Percentiles rank a stretch among this genome's conserved stretches.
phyloP scores from a whole-genome alignment of 2,329 filamentous ascomycete genomes.

The Sporothrix globosa region DNA sequence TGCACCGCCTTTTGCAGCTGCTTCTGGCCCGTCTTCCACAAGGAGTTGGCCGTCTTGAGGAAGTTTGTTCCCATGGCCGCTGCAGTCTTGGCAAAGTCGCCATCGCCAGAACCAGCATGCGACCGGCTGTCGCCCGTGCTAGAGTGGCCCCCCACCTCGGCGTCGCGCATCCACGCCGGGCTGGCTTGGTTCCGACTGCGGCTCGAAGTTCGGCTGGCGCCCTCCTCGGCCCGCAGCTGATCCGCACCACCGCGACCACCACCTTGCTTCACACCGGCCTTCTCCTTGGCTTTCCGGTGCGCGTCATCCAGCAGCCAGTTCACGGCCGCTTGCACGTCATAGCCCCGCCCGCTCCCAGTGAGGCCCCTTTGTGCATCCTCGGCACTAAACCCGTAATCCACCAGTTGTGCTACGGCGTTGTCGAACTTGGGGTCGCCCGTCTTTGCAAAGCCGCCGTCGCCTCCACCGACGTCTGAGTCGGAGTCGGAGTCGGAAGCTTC shows the following conservation, averaged over 20 bases:
- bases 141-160: constrained; percentile 34
- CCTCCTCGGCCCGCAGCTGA: background rate
- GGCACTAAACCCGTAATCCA: constrained; percentile 91
- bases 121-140: constrained; percentile 56
- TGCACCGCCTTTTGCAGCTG: constrained; percentile 89
- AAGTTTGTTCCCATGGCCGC: constrained; percentile 80
- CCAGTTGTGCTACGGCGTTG: constrained; percentile 79
- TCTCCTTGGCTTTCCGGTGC: constrained; percentile 78
- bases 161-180: constrained; percentile 20
- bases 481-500: constrained; percentile 55
- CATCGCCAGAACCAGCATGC: constrained; percentile 58
- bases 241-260: constrained; percentile 27
- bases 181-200: background rate
- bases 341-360: constrained; percentile 74
- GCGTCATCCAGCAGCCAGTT: constrained; percentile 90
- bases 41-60: constrained; percentile 89
- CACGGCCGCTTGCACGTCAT: constrained; percentile 83
- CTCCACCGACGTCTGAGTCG: constrained; percentile 41
- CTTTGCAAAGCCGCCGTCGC: constrained; percentile 34
- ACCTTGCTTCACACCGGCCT: constrained; percentile 53
- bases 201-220: constrained; percentile 1
- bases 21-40: constrained; percentile 95
- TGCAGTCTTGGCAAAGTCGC: constrained; percentile 78
- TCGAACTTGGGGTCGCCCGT: constrained; percentile 67
- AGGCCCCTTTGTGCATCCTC: constrained; percentile 83